These are phyloP conservation scores for Heimioporus retisporus DNA, from an alignment of 1,284 basidiomycete species.

Conservation along the genomic window DNA sequence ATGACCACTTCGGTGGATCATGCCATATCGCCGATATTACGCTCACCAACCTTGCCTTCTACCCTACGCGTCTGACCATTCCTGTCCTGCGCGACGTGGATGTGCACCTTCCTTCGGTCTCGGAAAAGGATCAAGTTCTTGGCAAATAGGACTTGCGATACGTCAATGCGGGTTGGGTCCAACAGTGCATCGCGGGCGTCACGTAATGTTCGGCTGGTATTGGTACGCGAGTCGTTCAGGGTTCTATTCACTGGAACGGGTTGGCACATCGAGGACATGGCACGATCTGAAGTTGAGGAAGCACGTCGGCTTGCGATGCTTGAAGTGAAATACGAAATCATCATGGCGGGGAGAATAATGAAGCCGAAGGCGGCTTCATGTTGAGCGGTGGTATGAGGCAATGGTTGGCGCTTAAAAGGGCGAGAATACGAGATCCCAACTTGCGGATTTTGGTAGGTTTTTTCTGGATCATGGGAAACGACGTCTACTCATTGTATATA, in stretches of 20 bases:
- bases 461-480: no score
- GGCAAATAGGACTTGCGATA: slow-evolving; percentile 88
- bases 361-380: no score
- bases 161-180: slow-evolving; percentile 82
- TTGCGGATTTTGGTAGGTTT: no score
- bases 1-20: slow-evolving; percentile 66
- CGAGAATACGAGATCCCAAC: no score
- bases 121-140: slow-evolving; percentile 68
- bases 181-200: slow-evolving; percentile 82
- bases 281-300: slow-evolving; percentile 77
- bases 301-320: slow-evolving; percentile 72
- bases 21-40: slow-evolving; percentile 81
- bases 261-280: slow-evolving; percentile 58
- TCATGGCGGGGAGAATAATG: no score
- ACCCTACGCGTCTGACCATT: slow-evolving; percentile 73
- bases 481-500: no score
- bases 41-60: slow-evolving; percentile 81
- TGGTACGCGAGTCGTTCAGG: slow-evolving; percentile 42
- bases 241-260: slow-evolving; percentile 86
- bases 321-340: no score
- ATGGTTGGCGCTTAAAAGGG: no score
- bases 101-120: slow-evolving; percentile 70
- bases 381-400: no score
- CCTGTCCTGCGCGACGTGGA: slow-evolving; percentile 61
- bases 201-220: slow-evolving; percentile 66